Evolutionary conservation across 2,329 filamentous ascomycete species (phyloP).

Genomic region (Sclerotinia minor): DNA sequence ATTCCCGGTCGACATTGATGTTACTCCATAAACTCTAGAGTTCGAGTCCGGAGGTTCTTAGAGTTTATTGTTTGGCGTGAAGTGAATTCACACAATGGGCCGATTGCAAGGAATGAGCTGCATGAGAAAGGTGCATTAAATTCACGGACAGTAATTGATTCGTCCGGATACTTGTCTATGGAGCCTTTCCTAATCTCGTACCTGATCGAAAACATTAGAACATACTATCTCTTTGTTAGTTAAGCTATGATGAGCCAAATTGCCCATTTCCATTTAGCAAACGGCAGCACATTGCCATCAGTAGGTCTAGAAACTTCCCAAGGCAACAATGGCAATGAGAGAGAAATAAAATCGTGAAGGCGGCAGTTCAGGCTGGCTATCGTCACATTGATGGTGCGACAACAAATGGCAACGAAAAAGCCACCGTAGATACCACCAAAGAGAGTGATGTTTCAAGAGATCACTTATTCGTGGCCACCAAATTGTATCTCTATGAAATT

Average conservation of each 20-base stretch:
- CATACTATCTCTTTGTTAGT: background rate
- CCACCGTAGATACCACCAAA: constrained; percentile 44
- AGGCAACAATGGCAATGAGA: constrained; percentile 5
- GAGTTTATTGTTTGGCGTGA: background rate
- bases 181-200: background rate
- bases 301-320: constrained; percentile 17
- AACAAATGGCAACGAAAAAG: constrained; percentile 18
- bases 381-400: constrained; percentile 17
- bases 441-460: constrained; percentile 43
- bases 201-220: background rate
- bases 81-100: background rate
- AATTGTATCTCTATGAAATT: background rate
- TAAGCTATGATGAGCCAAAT: background rate
- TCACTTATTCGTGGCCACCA: constrained; percentile 43
- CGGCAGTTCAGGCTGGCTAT: constrained; percentile 13
- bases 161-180: background rate
- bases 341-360: background rate
- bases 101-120: background rate
- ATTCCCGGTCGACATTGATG: background rate
- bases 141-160: background rate
- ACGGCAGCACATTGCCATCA: background rate
- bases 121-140: background rate
- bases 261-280: background rate
- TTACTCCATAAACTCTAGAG: background rate
- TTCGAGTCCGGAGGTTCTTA: background rate